phyloP scores from a whole-genome alignment of 495 filamentous ascomycete genomes.

The Neurospora discreta region DNA sequence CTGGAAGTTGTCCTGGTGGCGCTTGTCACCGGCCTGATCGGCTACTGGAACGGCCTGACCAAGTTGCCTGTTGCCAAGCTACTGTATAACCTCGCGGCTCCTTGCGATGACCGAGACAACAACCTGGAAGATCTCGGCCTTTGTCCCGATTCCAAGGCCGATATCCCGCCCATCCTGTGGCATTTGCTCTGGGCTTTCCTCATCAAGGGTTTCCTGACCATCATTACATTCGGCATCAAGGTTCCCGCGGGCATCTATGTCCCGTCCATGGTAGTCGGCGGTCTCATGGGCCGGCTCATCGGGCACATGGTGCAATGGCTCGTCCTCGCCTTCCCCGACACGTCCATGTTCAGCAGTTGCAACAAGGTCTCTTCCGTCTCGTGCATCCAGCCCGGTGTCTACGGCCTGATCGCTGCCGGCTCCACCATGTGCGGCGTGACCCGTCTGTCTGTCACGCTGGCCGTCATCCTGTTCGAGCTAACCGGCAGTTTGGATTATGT shows the following conservation, averaged over 20 bases:
- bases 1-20: conserved; percentile 85
- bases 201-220: conserved; percentile 80
- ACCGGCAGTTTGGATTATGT: conserved; percentile 93
- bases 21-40: conserved; percentile 66
- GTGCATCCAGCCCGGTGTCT: conserved; percentile 91
- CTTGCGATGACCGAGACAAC: conserved; percentile 50
- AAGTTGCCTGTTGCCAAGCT: conserved; percentile 84
- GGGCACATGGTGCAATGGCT: conserved; percentile 81
- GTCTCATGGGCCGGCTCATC: conserved; percentile 79
- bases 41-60: conserved; percentile 91
- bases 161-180: conserved; percentile 60
- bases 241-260: conserved; percentile 95
- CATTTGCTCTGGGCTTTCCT: conserved; percentile 70
- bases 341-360: conserved; percentile 63
- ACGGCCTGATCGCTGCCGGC: conserved; percentile 88
- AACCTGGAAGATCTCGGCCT: conserved; percentile 56
- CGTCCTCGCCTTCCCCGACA: conserved; percentile 60
- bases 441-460: conserved; percentile 82
- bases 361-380: conserved; percentile 55
- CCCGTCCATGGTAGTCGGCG: conserved; percentile 95
- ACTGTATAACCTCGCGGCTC: conserved; percentile 78
- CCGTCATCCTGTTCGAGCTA: conserved; percentile 91
- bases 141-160: conserved; percentile 59
- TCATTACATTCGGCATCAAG: conserved; percentile 88
- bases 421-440: conserved; percentile 98